A percentile compares a stretch with the other conserved stretches of the same genome.
These are phyloP conservation scores for Citrus trifoliata DNA, from an alignment of 345 rosid species.

Conservation along the genomic window DNA sequence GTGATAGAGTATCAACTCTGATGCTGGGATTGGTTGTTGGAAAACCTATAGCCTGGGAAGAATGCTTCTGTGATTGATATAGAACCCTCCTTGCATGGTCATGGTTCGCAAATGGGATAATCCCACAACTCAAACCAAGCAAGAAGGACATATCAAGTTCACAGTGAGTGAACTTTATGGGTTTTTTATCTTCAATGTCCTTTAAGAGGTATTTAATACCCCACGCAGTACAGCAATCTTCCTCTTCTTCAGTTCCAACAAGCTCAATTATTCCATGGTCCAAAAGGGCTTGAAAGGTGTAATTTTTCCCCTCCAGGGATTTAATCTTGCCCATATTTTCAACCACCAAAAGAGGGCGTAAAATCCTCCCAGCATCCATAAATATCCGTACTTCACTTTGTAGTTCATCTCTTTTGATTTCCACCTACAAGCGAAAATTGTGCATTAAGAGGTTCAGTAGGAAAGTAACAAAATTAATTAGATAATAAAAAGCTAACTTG, in stretches of 20 bases:
- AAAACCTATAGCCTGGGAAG: conserved; percentile 89
- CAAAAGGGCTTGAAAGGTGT: conserved; percentile 51
- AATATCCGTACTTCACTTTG: conserved; percentile 73
- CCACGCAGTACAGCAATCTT: conserved; percentile 80
- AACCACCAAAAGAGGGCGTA: conserved; percentile 85
- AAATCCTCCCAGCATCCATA: conserved; percentile 84
- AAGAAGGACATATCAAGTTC: conserved; percentile 87
- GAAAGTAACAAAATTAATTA: not conserved
- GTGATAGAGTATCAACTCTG: conserved; percentile 77
- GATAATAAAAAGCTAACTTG: not conserved
- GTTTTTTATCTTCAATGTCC: conserved; percentile 31
- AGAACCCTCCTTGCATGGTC: conserved; percentile 92
- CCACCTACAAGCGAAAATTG: conserved; percentile 48
- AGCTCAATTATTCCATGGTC: conserved; percentile 77
- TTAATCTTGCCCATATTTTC: conserved; percentile 54
- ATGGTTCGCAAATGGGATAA: conserved; percentile 86
- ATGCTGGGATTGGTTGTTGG: conserved; percentile 80
- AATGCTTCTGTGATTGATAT: conserved; percentile 90
- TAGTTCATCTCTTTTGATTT: conserved; percentile 70
- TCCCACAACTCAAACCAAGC: conserved; percentile 81
- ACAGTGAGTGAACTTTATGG: conserved; percentile 60
- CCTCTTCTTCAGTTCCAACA: conserved; percentile 89
- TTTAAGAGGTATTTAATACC: conserved; percentile 50
- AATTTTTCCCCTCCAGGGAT: conserved; percentile 44
- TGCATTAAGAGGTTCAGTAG: not conserved